Conservation (phyloP, 129 eudicot species). For the Flaveria brownii region DNA sequence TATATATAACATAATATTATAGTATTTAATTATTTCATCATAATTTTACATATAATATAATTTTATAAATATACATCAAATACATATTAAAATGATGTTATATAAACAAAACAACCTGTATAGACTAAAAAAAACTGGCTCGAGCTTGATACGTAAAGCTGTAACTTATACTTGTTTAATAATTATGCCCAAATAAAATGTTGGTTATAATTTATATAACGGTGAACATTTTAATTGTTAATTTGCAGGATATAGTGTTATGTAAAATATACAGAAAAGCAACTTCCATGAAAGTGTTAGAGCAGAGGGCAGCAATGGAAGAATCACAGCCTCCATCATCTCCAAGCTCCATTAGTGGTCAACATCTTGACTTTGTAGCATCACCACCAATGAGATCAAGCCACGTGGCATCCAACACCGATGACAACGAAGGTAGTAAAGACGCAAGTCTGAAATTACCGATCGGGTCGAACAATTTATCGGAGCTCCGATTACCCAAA, state of each 20-base stretch:
- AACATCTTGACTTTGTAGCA: constrained; percentile 28
- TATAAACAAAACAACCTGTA: too few relatives aligned
- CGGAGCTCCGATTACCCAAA: constrained; percentile 63
- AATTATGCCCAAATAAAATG: too few relatives aligned
- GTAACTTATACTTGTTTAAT: too few relatives aligned
- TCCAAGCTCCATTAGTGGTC: constrained; percentile 30
- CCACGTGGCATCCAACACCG: constrained; percentile 23
- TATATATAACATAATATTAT: too few relatives aligned
- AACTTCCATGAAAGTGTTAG: constrained; percentile 70
- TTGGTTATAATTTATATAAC: neutral
- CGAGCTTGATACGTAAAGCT: too few relatives aligned
- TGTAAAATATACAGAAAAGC: constrained; percentile 89
- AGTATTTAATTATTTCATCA: too few relatives aligned
- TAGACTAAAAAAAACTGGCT: too few relatives aligned
- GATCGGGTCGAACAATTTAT: constrained; percentile 32
- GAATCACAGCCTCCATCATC: constrained; percentile 35
- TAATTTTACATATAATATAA: too few relatives aligned
- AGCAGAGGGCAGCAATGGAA: constrained; percentile 75
- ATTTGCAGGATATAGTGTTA: constrained; percentile 64
- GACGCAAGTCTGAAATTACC: constrained; percentile 41
- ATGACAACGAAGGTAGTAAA: constrained; percentile 2
- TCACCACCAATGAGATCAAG: constrained; percentile 9
- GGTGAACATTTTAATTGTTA: neutral
- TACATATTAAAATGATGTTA: too few relatives aligned
- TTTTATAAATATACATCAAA: too few relatives aligned